Percentiles rank a stretch among this genome's conserved stretches.
These are phyloP conservation scores for Ceratocystis harringtonii DNA, from an alignment of 2,329 filamentous ascomycete species.

Conservation along the genomic window DNA sequence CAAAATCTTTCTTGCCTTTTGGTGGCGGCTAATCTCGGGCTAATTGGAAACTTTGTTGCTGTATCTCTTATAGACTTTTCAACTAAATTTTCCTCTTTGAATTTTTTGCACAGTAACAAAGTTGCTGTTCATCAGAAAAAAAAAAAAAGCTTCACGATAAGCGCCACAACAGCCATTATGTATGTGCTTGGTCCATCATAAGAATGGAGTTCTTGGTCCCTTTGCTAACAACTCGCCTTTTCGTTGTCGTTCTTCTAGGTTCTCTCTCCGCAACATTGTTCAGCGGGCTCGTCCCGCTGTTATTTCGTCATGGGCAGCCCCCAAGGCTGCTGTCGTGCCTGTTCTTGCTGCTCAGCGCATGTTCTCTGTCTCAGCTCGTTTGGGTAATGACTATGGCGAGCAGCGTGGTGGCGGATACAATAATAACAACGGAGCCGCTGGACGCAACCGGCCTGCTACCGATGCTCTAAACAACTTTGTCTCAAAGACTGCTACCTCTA, in stretches of 20 bases:
- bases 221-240: background rate
- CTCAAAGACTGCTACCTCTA: slow-evolving; percentile 12
- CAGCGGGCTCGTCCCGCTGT: slow-evolving; percentile 14
- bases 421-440: background rate
- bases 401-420: background rate
- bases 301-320: slow-evolving; percentile 2
- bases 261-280: slow-evolving; percentile 12
- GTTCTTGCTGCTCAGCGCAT: slow-evolving; percentile 5
- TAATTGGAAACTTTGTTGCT: background rate
- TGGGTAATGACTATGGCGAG: background rate
- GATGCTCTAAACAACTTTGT: slow-evolving; percentile 14
- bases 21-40: slow-evolving; percentile 8
- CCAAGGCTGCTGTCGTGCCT: background rate
- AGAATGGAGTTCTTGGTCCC: background rate
- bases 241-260: background rate
- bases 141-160: background rate
- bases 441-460: background rate
- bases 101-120: background rate
- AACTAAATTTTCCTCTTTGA: background rate
- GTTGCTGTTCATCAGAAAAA: background rate
- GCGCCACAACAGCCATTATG: background rate
- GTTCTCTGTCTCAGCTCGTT: slow-evolving; percentile 7
- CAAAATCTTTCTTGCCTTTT: background rate
- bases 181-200: background rate
- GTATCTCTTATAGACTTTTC: background rate